Evolutionary conservation across 768 basidiomycete genomes (phyloP).

Genomic region (Pisolithus microcarpus): DNA sequence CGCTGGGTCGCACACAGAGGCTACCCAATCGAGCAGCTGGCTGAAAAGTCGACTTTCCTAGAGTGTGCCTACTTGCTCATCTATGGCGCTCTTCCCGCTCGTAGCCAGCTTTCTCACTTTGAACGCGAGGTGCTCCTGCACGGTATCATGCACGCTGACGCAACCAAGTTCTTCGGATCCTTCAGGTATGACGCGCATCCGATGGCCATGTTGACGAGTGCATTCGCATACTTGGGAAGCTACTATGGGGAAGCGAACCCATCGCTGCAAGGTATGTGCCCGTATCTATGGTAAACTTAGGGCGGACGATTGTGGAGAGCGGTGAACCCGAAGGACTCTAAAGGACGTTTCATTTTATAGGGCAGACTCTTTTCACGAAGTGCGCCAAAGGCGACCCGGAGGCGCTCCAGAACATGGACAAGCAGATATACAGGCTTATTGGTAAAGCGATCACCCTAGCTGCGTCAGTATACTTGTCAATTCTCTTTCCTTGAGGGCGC

Average conservation of each 20-base stretch:
- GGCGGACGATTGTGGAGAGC: not conserved
- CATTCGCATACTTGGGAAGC: slow-evolving; percentile 82
- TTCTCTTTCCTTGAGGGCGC: not conserved
- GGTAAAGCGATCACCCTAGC: slow-evolving; percentile 87
- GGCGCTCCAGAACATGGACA: slow-evolving; percentile 79
- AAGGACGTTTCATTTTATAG: slow-evolving; percentile 28
- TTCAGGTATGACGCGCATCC: slow-evolving; percentile 90
- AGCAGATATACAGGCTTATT: slow-evolving; percentile 83
- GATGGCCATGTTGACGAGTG: slow-evolving; percentile 84
- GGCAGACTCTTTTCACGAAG: slow-evolving; percentile 71
- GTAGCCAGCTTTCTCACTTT: slow-evolving; percentile 53
- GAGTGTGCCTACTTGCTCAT: slow-evolving; percentile 84
- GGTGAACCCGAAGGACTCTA: not conserved
- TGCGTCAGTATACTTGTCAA: slow-evolving; percentile 66
- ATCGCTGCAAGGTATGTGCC: slow-evolving; percentile 69
- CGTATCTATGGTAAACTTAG: too few relatives aligned
- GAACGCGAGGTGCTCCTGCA: slow-evolving; percentile 76
- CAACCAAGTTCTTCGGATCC: slow-evolving; percentile 60
- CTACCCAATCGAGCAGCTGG: slow-evolving; percentile 90
- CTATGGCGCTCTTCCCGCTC: slow-evolving; percentile 73
- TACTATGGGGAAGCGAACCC: slow-evolving; percentile 88
- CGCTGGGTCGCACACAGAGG: slow-evolving; percentile 44
- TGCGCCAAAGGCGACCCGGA: slow-evolving; percentile 56
- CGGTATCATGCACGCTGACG: slow-evolving; percentile 57
- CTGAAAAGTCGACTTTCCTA: slow-evolving; percentile 69